phyloP scores from a whole-genome alignment of 75 land plant genomes.

The Sequoia sempervirens region DNA sequence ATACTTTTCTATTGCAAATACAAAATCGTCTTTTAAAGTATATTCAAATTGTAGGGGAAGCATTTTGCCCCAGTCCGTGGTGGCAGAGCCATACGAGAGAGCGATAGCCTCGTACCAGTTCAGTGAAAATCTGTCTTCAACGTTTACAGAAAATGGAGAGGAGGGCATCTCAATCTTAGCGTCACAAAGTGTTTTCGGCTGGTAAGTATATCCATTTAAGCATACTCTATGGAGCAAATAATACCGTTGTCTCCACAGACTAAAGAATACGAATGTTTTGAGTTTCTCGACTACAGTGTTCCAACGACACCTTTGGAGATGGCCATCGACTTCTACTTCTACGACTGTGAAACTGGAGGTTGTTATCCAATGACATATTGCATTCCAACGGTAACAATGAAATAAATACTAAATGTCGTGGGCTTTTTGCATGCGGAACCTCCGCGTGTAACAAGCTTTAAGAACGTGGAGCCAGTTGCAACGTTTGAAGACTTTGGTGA shows the following conservation, averaged over 20 bases:
- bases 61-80: not conserved
- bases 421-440: slow-evolving; percentile 33
- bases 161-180: slow-evolving; percentile 11
- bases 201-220: not conserved
- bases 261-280: not conserved
- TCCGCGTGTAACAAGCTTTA: slow-evolving; percentile 62
- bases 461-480: slow-evolving; percentile 40
- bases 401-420: too few relatives aligned
- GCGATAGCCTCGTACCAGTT: not conserved
- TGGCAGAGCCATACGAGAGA: not conserved
- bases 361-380: not conserved
- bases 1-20: too few relatives aligned
- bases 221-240: not conserved
- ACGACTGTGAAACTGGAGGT: slow-evolving; percentile 61
- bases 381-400: not conserved
- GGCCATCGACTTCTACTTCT: slow-evolving; percentile 40
- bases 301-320: slow-evolving; percentile 58
- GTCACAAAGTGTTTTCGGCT: not conserved
- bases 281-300: slow-evolving; percentile 14
- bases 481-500: slow-evolving; percentile 49
- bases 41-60: not conserved
- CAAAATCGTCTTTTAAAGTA: too few relatives aligned
- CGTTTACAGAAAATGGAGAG: not conserved
- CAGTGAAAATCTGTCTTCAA: not conserved
- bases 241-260: too few relatives aligned